Conservation (phyloP, 768 basidiomycete species). For the Hemileccinum rubropunctum region DNA sequence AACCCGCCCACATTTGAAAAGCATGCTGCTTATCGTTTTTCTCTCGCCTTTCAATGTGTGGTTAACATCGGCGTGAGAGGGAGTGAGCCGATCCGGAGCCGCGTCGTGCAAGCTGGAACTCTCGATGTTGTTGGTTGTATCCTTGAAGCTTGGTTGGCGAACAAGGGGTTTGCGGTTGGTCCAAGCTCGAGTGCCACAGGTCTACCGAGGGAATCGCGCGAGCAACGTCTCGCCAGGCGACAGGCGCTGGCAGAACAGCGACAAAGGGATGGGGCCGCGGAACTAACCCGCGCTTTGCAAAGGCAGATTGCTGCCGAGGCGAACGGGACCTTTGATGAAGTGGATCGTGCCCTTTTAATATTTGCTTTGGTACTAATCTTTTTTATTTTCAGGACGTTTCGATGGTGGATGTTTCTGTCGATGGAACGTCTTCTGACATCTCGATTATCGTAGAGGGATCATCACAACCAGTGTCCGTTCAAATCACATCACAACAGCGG, state of each 20-base stretch:
- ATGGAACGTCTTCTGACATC: constrained; percentile 19
- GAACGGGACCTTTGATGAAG: constrained; percentile 21
- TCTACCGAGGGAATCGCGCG: constrained; percentile 68
- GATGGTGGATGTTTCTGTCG: constrained; percentile 27
- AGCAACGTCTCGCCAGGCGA: constrained; percentile 65
- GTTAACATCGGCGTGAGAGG: constrained; percentile 97
- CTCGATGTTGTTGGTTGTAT: constrained; percentile 93
- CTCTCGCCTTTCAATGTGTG: constrained; percentile 93
- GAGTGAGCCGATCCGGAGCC: constrained; percentile 84
- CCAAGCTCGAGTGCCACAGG: constrained; percentile 78
- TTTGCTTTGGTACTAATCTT: constrained; percentile 6
- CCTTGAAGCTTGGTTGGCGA: constrained; percentile 88
- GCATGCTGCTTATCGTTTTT: constrained; percentile 84
- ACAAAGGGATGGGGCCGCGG: constrained; percentile 52
- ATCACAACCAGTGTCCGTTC: constrained; percentile 15
- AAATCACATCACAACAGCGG: constrained; percentile 21
- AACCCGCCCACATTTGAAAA: constrained; percentile 74
- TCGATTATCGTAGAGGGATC: constrained; percentile 20
- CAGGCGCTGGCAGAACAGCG: constrained; percentile 54
- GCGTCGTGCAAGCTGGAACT: constrained; percentile 93
- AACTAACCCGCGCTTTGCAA: constrained; percentile 56
- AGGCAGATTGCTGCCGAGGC: constrained; percentile 40
- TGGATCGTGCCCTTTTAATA: constrained; percentile 14
- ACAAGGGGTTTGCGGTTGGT: constrained; percentile 83
- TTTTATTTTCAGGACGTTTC: constrained; percentile 30